A percentile compares a stretch with the other conserved stretches of the same genome.
Conservation (phyloP, 192 early-diverging fungal genomes). For the Coemansia sp. region DNA sequence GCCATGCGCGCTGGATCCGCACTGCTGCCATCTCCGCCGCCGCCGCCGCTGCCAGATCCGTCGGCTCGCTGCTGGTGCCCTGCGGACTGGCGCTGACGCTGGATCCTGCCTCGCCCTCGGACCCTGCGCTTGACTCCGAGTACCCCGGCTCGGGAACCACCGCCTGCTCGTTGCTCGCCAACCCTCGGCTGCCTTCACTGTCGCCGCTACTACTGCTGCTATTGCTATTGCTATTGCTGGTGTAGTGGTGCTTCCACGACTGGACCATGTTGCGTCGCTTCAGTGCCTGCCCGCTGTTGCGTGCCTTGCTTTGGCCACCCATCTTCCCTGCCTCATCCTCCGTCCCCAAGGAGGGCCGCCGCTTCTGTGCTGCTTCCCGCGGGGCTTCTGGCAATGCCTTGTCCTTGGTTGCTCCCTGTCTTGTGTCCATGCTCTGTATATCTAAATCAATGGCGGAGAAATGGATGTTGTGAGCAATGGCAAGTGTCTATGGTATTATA, state of each 20-base stretch:
- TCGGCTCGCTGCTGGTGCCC: background rate
- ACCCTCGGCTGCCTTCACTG: too few relatives aligned
- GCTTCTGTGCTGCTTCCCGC: background rate
- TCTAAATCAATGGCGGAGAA: background rate
- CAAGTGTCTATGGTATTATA: too few relatives aligned
- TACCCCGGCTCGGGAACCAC: background rate
- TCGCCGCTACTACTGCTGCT: background rate
- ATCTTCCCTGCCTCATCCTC: background rate
- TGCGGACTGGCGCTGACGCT: background rate
- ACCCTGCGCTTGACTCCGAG: background rate
- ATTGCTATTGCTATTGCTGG: background rate
- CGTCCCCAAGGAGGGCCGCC: constrained; percentile 1
- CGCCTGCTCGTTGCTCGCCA: background rate
- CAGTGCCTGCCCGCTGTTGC: background rate
- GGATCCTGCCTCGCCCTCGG: background rate
- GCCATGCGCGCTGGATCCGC: constrained; percentile 42
- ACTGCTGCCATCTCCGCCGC: constrained; percentile 17
- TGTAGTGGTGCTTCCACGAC: background rate
- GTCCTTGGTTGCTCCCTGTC: background rate
- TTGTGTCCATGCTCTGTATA: background rate
- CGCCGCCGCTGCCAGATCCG: constrained; percentile 1
- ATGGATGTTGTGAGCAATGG: too few relatives aligned
- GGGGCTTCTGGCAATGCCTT: background rate
- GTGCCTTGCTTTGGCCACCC: background rate
- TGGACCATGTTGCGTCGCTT: constrained; percentile 9